Conservation (phyloP, 2,329 filamentous ascomycete species). For the Venturia asperata region DNA sequence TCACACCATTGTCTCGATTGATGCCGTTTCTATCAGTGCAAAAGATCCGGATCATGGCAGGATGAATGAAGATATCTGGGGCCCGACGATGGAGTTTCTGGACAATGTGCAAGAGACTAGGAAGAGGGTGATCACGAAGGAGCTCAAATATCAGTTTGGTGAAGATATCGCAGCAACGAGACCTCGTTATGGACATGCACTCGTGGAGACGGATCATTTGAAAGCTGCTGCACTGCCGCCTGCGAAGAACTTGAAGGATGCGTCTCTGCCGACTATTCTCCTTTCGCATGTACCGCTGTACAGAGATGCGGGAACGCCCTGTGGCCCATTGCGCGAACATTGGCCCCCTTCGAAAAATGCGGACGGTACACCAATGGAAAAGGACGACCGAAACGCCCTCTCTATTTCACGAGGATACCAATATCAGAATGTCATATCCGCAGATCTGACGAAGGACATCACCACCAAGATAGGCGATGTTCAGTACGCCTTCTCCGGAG, state of each 20-base stretch:
- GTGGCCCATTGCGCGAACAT: constrained; percentile 77
- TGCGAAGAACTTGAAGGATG: constrained; percentile 26
- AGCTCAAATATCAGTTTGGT: constrained; percentile 59
- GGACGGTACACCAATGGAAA: constrained; percentile 50
- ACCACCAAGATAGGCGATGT: constrained; percentile 75
- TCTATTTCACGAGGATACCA: constrained; percentile 76
- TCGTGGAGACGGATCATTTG: constrained; percentile 50
- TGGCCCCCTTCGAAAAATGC: constrained; percentile 64
- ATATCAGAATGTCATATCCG: constrained; percentile 88
- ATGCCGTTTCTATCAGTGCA: constrained; percentile 81
- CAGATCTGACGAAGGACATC: constrained; percentile 66
- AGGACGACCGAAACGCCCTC: constrained; percentile 71
- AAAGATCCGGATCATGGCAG: constrained; percentile 50
- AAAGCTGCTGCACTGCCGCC: constrained; percentile 26
- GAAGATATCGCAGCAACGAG: constrained; percentile 40
- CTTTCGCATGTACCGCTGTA: constrained; percentile 89
- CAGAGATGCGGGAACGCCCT: constrained; percentile 73
- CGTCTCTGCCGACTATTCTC: constrained; percentile 71
- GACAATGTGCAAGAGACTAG: constrained; percentile 58
- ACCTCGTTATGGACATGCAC: constrained; percentile 50
- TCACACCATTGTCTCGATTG: constrained; percentile 88
- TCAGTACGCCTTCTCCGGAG: constrained; percentile 81
- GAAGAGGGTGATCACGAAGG: constrained; percentile 47
- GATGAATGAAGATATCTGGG: constrained; percentile 58
- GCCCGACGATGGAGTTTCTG: constrained; percentile 70